A percentile compares a stretch with the other conserved stretches of the same genome.
Conservation (phyloP, 1,139 yeast genomes). For the Candida anutae region DNA sequence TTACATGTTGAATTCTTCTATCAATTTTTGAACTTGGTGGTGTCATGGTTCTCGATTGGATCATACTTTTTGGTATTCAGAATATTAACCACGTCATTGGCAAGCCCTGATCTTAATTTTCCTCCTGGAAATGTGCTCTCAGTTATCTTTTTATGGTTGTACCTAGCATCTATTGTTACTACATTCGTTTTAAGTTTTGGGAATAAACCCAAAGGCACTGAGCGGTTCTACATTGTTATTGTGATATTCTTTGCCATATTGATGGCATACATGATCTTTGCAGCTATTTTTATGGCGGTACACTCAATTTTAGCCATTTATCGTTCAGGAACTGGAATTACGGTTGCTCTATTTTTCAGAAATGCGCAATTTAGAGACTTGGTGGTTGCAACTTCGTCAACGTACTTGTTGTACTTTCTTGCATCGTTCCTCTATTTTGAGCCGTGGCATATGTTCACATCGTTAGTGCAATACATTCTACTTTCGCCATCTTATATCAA, state of each 20-base stretch:
- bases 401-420: constrained; percentile 39
- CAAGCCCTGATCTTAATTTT: constrained; percentile 43
- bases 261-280: constrained; percentile 86
- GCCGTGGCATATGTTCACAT: constrained; percentile 48
- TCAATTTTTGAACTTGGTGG: constrained; percentile 35
- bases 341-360: constrained; percentile 32
- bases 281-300: constrained; percentile 43
- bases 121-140: constrained; percentile 73
- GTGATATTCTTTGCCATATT: constrained; percentile 83
- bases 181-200: constrained; percentile 91
- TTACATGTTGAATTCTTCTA: constrained; percentile 38
- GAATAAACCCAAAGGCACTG: constrained; percentile 90
- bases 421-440: constrained; percentile 42
- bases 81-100: constrained; percentile 64
- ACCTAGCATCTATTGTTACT: constrained; percentile 79
- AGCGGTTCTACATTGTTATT: constrained; percentile 71
- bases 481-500: constrained; percentile 42
- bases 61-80: constrained; percentile 76
- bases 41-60: constrained; percentile 79
- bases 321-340: constrained; percentile 20
- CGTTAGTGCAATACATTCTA: constrained; percentile 38
- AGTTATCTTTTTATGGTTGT: constrained; percentile 81
- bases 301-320: constrained; percentile 33
- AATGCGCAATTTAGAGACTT: constrained; percentile 40
- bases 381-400: constrained; percentile 41